Evolutionary conservation across 352 stramenopile species (phyloP).

Genomic region (Phytophthora palmivora): DNA sequence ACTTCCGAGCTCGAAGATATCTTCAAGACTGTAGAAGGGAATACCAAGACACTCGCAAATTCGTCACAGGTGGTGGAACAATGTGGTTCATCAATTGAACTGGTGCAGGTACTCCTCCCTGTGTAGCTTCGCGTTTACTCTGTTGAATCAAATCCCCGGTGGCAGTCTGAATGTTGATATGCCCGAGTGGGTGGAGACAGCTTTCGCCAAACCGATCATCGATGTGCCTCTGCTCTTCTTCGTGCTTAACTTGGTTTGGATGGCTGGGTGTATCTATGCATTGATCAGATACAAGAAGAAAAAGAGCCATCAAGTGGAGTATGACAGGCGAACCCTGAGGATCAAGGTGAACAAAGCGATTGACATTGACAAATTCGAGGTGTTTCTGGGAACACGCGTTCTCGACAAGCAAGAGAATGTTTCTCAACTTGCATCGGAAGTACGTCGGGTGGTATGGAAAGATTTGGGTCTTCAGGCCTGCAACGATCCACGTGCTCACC

Average conservation of each 20-base stretch:
- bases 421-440: constrained; percentile 53
- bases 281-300: constrained; percentile 71
- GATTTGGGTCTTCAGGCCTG: no score
- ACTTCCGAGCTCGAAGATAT: no score
- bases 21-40: no score
- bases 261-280: constrained; percentile 67
- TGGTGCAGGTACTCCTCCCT: no score
- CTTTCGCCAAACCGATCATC: constrained; percentile 55
- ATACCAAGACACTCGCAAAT: no score
- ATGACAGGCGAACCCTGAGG: constrained; percentile 80
- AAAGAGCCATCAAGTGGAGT: no score
- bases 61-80: no score
- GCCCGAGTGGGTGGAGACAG: constrained; percentile 71
- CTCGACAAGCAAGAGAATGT: constrained; percentile 68
- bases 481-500: constrained; percentile 37
- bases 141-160: no score
- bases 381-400: constrained; percentile 53
- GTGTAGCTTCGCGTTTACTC: no score
- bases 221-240: constrained; percentile 83
- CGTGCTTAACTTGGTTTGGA: constrained; percentile 91
- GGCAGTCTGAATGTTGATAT: no score
- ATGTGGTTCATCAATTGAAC: no score
- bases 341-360: constrained; percentile 72
- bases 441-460: constrained; percentile 64
- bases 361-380: constrained; percentile 53